Evolutionary conservation across 129 eudicot genomes (phyloP).

Genomic region (Sambucus nigra): DNA sequence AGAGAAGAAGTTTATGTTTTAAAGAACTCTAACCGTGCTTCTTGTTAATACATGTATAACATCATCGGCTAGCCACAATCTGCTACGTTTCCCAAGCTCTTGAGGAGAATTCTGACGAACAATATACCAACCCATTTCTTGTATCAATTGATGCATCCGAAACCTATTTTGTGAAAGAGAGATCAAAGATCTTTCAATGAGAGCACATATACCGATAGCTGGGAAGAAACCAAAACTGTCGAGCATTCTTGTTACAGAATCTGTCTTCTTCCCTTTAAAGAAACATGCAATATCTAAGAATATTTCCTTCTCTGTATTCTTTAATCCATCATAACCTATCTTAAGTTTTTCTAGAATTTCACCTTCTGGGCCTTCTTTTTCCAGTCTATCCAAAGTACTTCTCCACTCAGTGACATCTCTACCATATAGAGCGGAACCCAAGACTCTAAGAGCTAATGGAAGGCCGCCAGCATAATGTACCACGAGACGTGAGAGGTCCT

Average conservation of each 20-base stretch:
- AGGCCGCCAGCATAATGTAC: constrained; percentile 1
- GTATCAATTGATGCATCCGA: constrained; percentile 12
- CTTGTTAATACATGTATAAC: background rate
- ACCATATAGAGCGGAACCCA: constrained; percentile 11
- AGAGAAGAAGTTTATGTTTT: background rate
- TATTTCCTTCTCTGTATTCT: background rate
- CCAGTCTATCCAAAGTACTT: constrained; percentile 4
- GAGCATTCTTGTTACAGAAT: background rate
- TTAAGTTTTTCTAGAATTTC: constrained; percentile 14
- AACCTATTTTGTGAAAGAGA: background rate
- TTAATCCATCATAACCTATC: constrained; percentile 9
- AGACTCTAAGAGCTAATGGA: constrained; percentile 24
- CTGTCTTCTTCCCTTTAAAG: constrained; percentile 1
- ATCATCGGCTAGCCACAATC: constrained; percentile 2
- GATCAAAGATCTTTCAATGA: background rate
- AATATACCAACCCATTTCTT: constrained; percentile 13
- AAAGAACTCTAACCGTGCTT: constrained; percentile 3
- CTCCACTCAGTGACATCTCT: constrained; percentile 1
- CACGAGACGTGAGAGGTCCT: background rate
- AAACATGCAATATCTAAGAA: constrained; percentile 28
- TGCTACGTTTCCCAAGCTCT: background rate
- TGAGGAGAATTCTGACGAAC: background rate
- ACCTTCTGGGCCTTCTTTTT: background rate
- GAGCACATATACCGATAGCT: background rate
- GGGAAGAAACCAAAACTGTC: background rate